Evolutionary conservation across 768 basidiomycete species (phyloP), one percentile per base, ranked within the genome.

Genomic region (Sporobolomyces phaffii): DNA sequence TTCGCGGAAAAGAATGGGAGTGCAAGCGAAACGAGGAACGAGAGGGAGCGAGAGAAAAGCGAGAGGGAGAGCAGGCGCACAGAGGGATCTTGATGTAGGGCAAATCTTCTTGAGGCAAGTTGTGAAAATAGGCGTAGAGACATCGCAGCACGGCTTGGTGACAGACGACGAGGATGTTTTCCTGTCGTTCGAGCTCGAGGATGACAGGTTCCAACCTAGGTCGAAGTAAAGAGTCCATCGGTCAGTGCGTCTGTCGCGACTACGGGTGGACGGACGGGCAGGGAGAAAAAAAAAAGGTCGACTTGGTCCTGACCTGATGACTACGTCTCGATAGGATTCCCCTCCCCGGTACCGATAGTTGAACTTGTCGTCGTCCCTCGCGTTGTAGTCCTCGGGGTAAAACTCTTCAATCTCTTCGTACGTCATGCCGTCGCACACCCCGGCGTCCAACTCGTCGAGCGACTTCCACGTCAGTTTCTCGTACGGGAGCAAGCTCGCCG

Each of bases 371-470:
- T 97, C 91, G 74, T 99, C 96, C 29, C 96, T 86, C 76, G 93
- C 92, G 20, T 91, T 92, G 78, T 93, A 98, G 76, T 99, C 96
- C 63, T 99, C 96, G 0, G 96, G 96, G 76, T 98, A 99, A 48
- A 69, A 86, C 84, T 86, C 93, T 83, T 93, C 93, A 64, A 99
- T 98, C 82, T 98, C 94, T 80, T 91, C 87, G 73, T 99, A 99
- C 6, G 96, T 98, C 96, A 99, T 98, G 20, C 88, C 96, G 78
- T 99, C 96, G 75, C 96, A 99, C 38, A 99, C 96, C 29, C 96
- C 96, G 11, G 96, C 96, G 77, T 99, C 96, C 29, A 99, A 82
- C 78, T 99, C 96, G 74, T 99, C 96, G 58, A 99, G 80, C 2
- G 91, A 91, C 77, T 99, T 99, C 96, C 96, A 99, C 5, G 94